These are phyloP conservation scores for Vairimorpha necatrix DNA, from an alignment of 371 early-diverging fungal genomes.

Conservation along the genomic window DNA sequence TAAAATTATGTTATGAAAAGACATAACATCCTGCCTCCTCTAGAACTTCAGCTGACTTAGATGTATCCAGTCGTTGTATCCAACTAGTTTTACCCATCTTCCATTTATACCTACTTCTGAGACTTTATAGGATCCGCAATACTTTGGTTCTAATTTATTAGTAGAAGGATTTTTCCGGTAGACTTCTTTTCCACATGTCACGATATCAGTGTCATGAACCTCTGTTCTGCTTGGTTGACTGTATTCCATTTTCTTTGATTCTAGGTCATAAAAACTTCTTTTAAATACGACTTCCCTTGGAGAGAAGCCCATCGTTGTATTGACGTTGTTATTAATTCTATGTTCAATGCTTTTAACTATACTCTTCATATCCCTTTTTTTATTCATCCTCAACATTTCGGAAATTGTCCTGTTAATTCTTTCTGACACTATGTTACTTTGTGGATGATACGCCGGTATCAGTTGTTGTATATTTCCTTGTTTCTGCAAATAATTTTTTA, in stretches of 20 bases:
- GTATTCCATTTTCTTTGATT: neutral
- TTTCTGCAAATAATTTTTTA: neutral
- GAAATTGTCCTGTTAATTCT: neutral
- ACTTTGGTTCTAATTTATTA: neutral
- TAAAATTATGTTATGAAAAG: too few relatives aligned
- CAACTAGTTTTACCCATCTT: neutral
- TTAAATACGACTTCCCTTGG: neutral
- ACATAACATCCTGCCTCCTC: too few relatives aligned
- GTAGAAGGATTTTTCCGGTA: neutral
- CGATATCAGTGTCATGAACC: neutral
- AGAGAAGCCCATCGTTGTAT: neutral
- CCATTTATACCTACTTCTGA: neutral
- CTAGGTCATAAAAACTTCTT: neutral
- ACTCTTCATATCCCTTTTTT: neutral
- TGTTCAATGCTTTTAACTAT: neutral
- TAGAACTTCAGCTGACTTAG: conserved; percentile 1
- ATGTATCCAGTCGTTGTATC: neutral
- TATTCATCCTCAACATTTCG: neutral
- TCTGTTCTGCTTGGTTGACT: neutral
- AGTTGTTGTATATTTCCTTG: neutral
- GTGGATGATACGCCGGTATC: neutral
- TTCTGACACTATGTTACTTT: neutral
- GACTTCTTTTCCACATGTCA: neutral
- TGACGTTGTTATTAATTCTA: conserved; percentile 1
- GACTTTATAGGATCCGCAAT: neutral